Percentiles rank a stretch among this genome's conserved stretches.
Conservation (phyloP, 2,329 filamentous ascomycete genomes). For the Penicillium brasilianum region DNA sequence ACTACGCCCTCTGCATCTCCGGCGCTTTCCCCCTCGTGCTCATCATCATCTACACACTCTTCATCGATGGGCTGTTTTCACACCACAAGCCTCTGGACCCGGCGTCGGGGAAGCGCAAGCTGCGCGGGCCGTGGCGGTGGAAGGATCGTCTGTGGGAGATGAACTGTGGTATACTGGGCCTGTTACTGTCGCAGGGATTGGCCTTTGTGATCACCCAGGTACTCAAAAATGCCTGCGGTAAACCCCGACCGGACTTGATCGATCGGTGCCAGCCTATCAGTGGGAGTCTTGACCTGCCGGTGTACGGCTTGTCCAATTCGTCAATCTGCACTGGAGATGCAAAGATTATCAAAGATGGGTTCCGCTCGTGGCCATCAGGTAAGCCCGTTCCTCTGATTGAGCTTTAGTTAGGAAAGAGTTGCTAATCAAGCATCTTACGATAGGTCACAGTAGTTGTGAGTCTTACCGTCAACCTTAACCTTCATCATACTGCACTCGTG, state of each 20-base stretch:
- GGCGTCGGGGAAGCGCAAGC: slow-evolving; percentile 43
- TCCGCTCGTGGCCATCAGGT: slow-evolving; percentile 64
- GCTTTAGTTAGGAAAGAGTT: neutral
- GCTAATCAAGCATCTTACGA: slow-evolving; percentile 3
- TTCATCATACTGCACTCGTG: neutral
- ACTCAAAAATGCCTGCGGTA: slow-evolving; percentile 64
- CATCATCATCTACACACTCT: slow-evolving; percentile 61
- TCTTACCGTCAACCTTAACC: neutral
- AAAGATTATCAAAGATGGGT: slow-evolving; percentile 61
- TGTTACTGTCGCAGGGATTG: slow-evolving; percentile 59
- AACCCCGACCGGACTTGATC: slow-evolving; percentile 65
- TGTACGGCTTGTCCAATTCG: slow-evolving; percentile 52
- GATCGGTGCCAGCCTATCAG: slow-evolving; percentile 55
- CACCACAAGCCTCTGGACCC: slow-evolving; percentile 49
- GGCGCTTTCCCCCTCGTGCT: slow-evolving; percentile 56
- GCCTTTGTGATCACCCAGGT: slow-evolving; percentile 63
- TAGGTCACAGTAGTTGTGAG: slow-evolving; percentile 58
- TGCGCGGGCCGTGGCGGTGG: slow-evolving; percentile 56
- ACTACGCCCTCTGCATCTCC: slow-evolving; percentile 55
- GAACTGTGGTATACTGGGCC: slow-evolving; percentile 64
- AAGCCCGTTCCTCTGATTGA: slow-evolving; percentile 17
- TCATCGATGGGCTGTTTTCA: slow-evolving; percentile 64
- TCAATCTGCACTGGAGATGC: slow-evolving; percentile 59
- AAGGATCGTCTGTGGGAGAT: slow-evolving; percentile 66
- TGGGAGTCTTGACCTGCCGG: slow-evolving; percentile 42